Evolutionary conservation across 768 basidiomycete genomes (phyloP).

Genomic region (Suillus discolor): DNA sequence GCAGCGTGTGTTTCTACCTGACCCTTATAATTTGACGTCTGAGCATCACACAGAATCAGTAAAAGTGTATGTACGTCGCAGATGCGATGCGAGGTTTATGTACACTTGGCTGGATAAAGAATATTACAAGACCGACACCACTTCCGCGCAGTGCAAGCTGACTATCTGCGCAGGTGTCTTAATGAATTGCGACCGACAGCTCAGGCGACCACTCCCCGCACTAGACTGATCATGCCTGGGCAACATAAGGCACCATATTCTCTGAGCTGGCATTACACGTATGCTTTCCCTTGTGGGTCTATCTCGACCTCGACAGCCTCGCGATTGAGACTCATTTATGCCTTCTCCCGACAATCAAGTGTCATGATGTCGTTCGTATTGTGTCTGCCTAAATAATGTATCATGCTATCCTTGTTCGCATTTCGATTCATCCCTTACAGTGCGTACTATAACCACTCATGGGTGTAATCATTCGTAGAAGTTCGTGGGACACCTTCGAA

Average conservation of each 20-base stretch:
- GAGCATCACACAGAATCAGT: background rate
- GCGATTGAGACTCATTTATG: background rate
- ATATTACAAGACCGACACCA: background rate
- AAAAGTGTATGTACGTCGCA: background rate
- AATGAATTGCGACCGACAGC: background rate
- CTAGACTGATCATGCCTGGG: background rate
- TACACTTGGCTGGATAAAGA: background rate
- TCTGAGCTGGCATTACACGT: background rate
- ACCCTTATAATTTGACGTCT: background rate
- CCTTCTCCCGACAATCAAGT: background rate
- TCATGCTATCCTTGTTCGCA: background rate
- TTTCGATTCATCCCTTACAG: background rate
- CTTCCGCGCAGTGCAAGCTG: background rate
- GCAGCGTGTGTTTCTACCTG: slow-evolving; percentile 58
- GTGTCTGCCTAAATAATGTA: background rate
- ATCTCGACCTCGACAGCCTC: background rate
- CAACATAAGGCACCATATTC: background rate
- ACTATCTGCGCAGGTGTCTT: background rate
- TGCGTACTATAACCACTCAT: background rate
- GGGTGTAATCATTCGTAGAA: background rate
- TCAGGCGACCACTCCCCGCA: background rate
- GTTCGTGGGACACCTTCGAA: background rate
- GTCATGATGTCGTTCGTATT: background rate
- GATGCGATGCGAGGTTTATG: background rate
- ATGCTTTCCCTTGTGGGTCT: background rate